Evolutionary conservation across 495 filamentous ascomycete species (phyloP), one percentile per base, ranked within the genome.

Genomic region (Podospora pseudopauciseta): DNA sequence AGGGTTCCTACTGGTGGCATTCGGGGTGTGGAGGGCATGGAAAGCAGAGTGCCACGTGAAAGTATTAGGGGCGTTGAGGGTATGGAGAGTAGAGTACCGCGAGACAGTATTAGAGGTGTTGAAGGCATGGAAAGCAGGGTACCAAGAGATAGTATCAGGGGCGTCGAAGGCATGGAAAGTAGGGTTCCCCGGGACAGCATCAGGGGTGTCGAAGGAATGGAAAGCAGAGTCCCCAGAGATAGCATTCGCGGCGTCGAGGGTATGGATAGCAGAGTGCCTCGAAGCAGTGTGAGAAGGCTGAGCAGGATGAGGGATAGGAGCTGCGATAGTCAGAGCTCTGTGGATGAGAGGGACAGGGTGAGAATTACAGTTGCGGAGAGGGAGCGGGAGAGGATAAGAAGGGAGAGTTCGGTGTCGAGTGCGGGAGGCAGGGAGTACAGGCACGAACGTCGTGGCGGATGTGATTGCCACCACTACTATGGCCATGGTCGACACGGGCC

Each of bases 301-400:
- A 49, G 13, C 39, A 66, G 65, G 67, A 65, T 56, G 34, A 15
- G 64, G 64, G 30, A 23, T 30, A 23, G 4, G 63, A 56, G 63
- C 15, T 49, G 39, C 13, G 39, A 49, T 13, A 49, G 39, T 49
- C 13, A 5, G 9, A 49, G 39, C 26, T 54, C 34, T 18, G 28
- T 19, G 4, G 19, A 19, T 27, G 66, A 56, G 27, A 26, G 58
- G 27, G 59, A 62, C 53, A 65, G 34, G 28, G 54, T 73, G 20
- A 57, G 49, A 19, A 56, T 73, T 34, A 32, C n/a, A 58, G 65
- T 70, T 61, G 59, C 23, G 15, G 28, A 32, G 59, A 32, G 59
- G 16, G 58, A 60, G 58, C 28, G 60, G 60, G 34, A 16, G 61
- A 70, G 68, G 71, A 68, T 63, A 53, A 63, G 68, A 44, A 66